A percentile compares a stretch with the other conserved stretches of the same genome.
These are phyloP conservation scores for Ustilaginoidea virens DNA, from an alignment of 2,329 filamentous ascomycete species.

Conservation along the genomic window DNA sequence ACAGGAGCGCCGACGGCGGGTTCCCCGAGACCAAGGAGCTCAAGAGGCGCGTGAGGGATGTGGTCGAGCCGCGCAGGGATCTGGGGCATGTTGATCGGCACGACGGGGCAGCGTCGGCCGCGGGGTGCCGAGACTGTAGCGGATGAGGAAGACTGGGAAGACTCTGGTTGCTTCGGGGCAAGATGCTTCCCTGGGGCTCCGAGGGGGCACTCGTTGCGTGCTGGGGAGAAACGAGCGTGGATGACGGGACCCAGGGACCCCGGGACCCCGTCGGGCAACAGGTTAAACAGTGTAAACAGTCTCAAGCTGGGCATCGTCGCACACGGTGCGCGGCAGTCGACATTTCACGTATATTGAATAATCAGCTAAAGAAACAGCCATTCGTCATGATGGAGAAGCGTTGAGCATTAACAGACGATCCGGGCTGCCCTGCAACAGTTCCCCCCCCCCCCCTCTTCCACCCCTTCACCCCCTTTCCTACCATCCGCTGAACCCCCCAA, in stretches of 20 bases:
- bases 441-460: slow-evolving; percentile 1
- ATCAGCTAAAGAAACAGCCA: slow-evolving; percentile 26
- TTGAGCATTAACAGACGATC: slow-evolving; percentile 22
- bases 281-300: too few species aligned
- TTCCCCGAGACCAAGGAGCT: slow-evolving; percentile 92
- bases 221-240: too few species aligned
- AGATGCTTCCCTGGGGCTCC: too few species aligned
- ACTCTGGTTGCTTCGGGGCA: too few species aligned
- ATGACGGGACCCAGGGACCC: too few species aligned
- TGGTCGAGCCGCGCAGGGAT: slow-evolving; percentile 62
- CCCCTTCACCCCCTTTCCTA: too few species aligned
- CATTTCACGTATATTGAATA: slow-evolving; percentile 8
- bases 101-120: slow-evolving; percentile 10
- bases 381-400: slow-evolving; percentile 25
- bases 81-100: slow-evolving; percentile 67
- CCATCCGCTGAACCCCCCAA: slow-evolving; percentile 3
- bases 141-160: too few species aligned
- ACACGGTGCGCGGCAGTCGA: too few species aligned
- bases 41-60: slow-evolving; percentile 69
- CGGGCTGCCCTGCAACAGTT: slow-evolving; percentile 4
- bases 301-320: too few species aligned
- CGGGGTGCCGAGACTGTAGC: too few species aligned
- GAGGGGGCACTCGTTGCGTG: too few species aligned
- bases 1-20: slow-evolving; percentile 70
- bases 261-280: too few species aligned